A percentile compares a stretch with the other conserved stretches of the same genome.
Evolutionary conservation across 768 basidiomycete genomes (phyloP).

Genomic region (Lentinula lateritia): DNA sequence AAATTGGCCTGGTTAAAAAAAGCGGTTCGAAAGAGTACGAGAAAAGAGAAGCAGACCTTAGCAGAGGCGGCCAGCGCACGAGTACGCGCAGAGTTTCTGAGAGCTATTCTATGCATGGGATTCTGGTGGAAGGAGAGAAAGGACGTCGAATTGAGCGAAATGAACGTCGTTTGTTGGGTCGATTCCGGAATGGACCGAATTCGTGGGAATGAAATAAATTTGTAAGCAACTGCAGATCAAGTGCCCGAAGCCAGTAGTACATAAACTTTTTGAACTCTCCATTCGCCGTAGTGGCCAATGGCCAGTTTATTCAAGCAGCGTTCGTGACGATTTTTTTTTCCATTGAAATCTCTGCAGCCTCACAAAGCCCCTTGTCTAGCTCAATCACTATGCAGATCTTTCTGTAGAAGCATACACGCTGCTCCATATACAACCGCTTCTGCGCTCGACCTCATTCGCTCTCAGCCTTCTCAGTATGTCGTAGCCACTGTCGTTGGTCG

Average conservation of each 20-base stretch:
- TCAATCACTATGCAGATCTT: slow-evolving; percentile 1
- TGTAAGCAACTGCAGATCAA: background rate
- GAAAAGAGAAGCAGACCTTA: slow-evolving; percentile 44
- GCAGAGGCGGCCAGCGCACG: slow-evolving; percentile 63
- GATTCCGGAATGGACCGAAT: background rate
- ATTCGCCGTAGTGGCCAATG: background rate
- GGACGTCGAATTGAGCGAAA: slow-evolving; percentile 25
- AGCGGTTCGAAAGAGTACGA: slow-evolving; percentile 13
- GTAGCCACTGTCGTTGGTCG: slow-evolving; percentile 82
- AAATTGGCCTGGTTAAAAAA: slow-evolving; percentile 8
- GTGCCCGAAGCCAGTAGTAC: background rate
- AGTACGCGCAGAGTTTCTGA: slow-evolving; percentile 79
- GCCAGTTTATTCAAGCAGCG: slow-evolving; percentile 6
- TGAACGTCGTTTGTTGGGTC: slow-evolving; percentile 33
- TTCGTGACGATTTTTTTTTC: background rate
- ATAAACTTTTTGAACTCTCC: background rate
- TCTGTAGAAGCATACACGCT: slow-evolving; percentile 17
- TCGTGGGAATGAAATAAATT: background rate
- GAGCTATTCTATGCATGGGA: slow-evolving; percentile 79
- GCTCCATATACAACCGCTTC: slow-evolving; percentile 38
- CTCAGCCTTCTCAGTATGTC: slow-evolving; percentile 90
- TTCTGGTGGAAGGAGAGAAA: slow-evolving; percentile 34
- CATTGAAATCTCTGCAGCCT: background rate
- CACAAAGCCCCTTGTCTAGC: background rate
- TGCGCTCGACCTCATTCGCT: slow-evolving; percentile 78